phyloP scores from a whole-genome alignment of 306 rosid species.

The Morella rubra region DNA sequence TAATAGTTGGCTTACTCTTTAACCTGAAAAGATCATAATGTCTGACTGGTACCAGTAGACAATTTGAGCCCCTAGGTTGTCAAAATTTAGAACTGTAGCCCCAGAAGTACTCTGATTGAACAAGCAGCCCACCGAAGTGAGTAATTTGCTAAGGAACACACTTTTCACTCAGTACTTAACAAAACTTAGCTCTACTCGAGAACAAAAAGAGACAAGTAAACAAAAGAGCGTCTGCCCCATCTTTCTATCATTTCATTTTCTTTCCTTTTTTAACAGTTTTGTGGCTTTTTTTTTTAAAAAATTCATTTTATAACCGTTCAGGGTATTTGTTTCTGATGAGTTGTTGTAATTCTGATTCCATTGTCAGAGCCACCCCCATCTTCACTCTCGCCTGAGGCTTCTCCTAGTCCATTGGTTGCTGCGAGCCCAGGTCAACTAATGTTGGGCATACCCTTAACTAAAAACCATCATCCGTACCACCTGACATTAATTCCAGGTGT shows the following conservation, averaged over 20 bases:
- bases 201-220: not conserved
- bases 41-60: not conserved
- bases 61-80: not conserved
- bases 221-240: not conserved
- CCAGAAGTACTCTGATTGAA: not conserved
- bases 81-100: not conserved
- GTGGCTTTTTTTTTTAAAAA: not conserved
- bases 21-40: not conserved
- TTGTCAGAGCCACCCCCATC: constrained; percentile 65
- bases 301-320: not conserved
- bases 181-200: not conserved
- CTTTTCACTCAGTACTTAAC: not conserved
- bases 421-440: constrained; percentile 63
- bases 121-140: not conserved
- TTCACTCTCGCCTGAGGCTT: constrained; percentile 52
- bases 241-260: not conserved
- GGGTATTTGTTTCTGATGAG: constrained; percentile 18
- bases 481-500: constrained; percentile 69
- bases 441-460: constrained; percentile 43
- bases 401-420: constrained; percentile 74
- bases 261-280: not conserved
- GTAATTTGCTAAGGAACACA: not conserved
- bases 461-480: constrained; percentile 62
- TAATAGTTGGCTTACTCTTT: not conserved
- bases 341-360: constrained; percentile 34